Conservation (phyloP, 352 stramenopile genomes). For the Globisporangium spiculum region DNA sequence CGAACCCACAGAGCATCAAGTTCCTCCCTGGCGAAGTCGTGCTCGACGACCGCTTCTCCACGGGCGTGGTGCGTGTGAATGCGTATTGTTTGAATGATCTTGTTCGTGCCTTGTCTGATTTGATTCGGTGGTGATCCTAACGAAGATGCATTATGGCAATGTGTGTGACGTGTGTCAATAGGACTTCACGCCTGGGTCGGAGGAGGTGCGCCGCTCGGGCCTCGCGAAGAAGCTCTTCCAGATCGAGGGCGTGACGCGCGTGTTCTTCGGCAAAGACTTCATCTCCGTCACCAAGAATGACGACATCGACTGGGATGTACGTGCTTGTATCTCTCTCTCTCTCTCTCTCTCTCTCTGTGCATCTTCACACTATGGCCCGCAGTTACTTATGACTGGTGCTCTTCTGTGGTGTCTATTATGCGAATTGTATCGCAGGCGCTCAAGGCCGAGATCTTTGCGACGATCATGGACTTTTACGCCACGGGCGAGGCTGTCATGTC, state of each 20-base stretch:
- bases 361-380: neutral
- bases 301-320: slow-evolving; percentile 91
- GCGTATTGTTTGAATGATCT: neutral
- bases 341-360: neutral
- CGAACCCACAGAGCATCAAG: slow-evolving; percentile 98
- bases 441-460: slow-evolving; percentile 93
- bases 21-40: slow-evolving; percentile 93
- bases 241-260: slow-evolving; percentile 93
- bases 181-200: slow-evolving; percentile 82
- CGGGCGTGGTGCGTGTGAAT: slow-evolving; percentile 46
- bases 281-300: slow-evolving; percentile 98
- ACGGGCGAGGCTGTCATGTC: slow-evolving; percentile 86
- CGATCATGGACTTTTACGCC: slow-evolving; percentile 98
- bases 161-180: slow-evolving; percentile 18
- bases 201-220: slow-evolving; percentile 90
- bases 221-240: slow-evolving; percentile 96
- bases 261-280: slow-evolving; percentile 98
- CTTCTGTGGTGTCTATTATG: neutral
- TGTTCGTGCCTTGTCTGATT: neutral
- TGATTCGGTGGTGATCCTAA: neutral
- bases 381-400: neutral
- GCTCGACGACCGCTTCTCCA: slow-evolving; percentile 88
- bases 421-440: slow-evolving; percentile 40
- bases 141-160: neutral
- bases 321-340: slow-evolving; percentile 18